Evolutionary conservation across 2,329 filamentous ascomycete species (phyloP), one percentile per base, ranked within the genome.

Genomic region (Beauveria sp.): DNA sequence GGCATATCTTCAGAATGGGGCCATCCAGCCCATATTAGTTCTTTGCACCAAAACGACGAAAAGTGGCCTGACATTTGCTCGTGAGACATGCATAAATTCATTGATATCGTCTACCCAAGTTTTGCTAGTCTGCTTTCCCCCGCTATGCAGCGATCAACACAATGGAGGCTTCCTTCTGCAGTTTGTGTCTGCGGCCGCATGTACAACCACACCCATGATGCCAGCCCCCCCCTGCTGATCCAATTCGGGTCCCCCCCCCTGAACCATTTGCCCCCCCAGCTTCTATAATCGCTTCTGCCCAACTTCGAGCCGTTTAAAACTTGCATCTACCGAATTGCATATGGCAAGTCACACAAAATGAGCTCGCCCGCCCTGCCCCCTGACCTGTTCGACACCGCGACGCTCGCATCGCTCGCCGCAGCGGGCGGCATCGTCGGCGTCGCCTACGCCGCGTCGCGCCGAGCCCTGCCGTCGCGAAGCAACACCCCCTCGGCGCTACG

Each of bases 311-410:
- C 40, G 5, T 10, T 34, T 5, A 12, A 34, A 34, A 34, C 12
- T 34, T 34, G 31, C 31, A 14, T 34, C 31, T 34, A 34, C 9
- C 20, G 16, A 26, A 34, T 34, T 34, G 31, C 12, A 34, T 34
- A 12, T 24, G 22, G 26, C 31, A 34, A 34, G 31, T 12, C 31
- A 34, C 31, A 31, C 53, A 61, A 40, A 28, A 65, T 66, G 61
- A 46, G 28, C 38, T 54, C 50, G 4, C 2, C 57, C 57, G 12
- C 70, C 34, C 76, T 83, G 7, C 81, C 82, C 2, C 77, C 79
- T 4, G 81, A 85, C 66, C 71, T 87, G 38, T 84, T 87, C 70
- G 85, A 88, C 70, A 72, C 74, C 60, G 85, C 81, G 2, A 87
- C 85, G 18, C 76, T 87, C 64, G 69, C 83, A 65, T 87, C 84